Conservation (phyloP, 495 filamentous ascomycete genomes). For the Schizothecium vesticola region DNA sequence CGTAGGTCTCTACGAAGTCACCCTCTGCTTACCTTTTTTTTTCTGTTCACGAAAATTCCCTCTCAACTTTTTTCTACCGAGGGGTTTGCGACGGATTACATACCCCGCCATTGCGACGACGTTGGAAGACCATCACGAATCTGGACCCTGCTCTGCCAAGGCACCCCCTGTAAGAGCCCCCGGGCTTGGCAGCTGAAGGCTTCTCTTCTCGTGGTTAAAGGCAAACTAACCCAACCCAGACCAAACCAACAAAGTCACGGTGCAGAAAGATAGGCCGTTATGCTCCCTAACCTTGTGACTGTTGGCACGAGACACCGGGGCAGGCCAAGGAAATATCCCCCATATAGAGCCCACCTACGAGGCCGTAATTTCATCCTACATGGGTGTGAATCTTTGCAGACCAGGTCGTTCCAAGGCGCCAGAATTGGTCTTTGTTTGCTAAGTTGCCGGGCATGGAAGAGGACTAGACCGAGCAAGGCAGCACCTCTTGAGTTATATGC, state of each 20-base stretch:
- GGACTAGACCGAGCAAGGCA: background rate
- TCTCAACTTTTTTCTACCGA: slow-evolving; percentile 9
- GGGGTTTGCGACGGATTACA: slow-evolving; percentile 15
- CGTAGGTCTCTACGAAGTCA: background rate
- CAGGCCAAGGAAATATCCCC: background rate
- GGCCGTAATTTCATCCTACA: background rate
- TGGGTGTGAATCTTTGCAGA: background rate
- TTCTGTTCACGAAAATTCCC: slow-evolving; percentile 15
- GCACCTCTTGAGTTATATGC: background rate
- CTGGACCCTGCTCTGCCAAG: background rate
- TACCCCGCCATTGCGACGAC: slow-evolving; percentile 33
- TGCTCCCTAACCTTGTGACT: background rate
- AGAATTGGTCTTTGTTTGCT: background rate
- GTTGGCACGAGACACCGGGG: background rate
- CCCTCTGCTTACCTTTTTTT: background rate
- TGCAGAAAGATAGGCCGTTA: background rate
- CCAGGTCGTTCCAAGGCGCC: too few species aligned
- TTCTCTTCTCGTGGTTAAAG: background rate
- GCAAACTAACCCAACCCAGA: background rate
- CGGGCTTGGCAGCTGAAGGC: background rate
- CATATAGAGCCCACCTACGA: background rate
- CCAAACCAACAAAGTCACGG: background rate
- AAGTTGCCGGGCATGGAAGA: background rate
- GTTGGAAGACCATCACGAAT: slow-evolving; percentile 15
- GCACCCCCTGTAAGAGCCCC: background rate